Base-by-base conservation (phyloP, 768 basidiomycete species). In the Rhodotorula graminis region DNA sequence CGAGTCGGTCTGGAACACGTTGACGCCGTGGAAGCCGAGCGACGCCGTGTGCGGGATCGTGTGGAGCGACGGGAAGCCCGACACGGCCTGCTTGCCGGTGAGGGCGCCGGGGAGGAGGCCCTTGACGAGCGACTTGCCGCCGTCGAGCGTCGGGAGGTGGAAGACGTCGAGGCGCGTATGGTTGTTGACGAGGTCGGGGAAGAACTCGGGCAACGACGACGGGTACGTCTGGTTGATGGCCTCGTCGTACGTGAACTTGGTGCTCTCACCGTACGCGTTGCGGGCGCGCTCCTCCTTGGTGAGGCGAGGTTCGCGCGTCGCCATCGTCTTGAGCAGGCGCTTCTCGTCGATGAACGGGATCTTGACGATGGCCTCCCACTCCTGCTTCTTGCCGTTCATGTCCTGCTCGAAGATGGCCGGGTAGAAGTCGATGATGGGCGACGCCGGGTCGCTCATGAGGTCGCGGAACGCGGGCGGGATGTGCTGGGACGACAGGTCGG, bases 311-410 rank as follows among this genome's bases (percentile, higher is more conserved):
- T 69, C 73, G 29, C 76, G 74, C 6, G 72, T 81, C 46, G 84
- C 82, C 95, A 99, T 97, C 7, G 94, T 91, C 46, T 83, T 83
- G 46, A 96, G 82, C 31, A 99, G 80, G 64, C 92, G 84, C 19
- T 82, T 76, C 80, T 94, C 88, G 59, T 96, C 88, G 71, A 99
- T 97, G 81, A 99, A 99, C 0, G 96, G 96, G 76, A 99, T 97
- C 83, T 98, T 98, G 65, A 99, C 93, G 63, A 98, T 87, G 0
- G 96, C 95, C 81, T 99, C 96, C 96, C 96, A 99, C 37, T 97
- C 95, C 76, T 90, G 89, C 80, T 93, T 98, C 86, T 99, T 99
- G 46, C 96, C 96, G 76, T 99, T 98, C 79, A 96, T 82, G 82
- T 99, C 96, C 75, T 86, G 88, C 75, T 92, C 93, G 76, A 98